These are phyloP conservation scores for Lasiosphaeria miniovina DNA, from an alignment of 495 filamentous ascomycete species.

Conservation along the genomic window DNA sequence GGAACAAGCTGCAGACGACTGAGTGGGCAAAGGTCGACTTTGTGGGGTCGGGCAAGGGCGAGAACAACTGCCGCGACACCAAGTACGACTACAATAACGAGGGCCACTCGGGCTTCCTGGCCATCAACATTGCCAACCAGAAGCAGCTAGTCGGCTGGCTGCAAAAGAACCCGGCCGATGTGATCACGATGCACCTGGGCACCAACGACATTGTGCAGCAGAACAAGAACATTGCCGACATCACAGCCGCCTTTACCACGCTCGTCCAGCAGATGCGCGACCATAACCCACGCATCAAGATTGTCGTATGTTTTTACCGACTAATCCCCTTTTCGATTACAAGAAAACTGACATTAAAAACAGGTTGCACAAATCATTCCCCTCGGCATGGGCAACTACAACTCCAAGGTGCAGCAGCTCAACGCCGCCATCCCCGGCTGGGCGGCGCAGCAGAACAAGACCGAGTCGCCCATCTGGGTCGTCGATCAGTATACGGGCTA, in stretches of 20 bases:
- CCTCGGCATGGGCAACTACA: constrained; percentile 35
- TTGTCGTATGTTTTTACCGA: constrained; percentile 40
- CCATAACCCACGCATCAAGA: constrained; percentile 47
- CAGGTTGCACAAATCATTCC: constrained; percentile 56
- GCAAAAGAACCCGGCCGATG: constrained; percentile 43
- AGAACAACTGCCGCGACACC: constrained; percentile 37
- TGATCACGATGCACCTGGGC: constrained; percentile 52
- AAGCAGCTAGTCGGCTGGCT: constrained; percentile 51
- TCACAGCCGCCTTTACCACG: constrained; percentile 47
- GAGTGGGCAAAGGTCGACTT: constrained; percentile 42
- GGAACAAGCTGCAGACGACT: constrained; percentile 43
- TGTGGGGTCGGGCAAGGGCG: constrained; percentile 42
- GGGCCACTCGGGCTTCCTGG: constrained; percentile 50
- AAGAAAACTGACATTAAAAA: not conserved
- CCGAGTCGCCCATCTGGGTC: constrained; percentile 48
- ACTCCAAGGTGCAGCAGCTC: constrained; percentile 39
- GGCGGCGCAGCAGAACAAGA: constrained; percentile 43
- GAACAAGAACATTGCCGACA: constrained; percentile 39
- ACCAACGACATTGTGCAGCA: constrained; percentile 52
- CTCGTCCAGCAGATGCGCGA: constrained; percentile 44
- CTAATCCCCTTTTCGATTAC: not conserved
- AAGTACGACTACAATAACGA: constrained; percentile 50
- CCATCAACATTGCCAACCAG: constrained; percentile 48
- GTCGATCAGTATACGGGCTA: constrained; percentile 52
- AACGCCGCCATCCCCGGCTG: constrained; percentile 48